Percentiles rank a stretch among this genome's conserved stretches.
Conservation (phyloP, 2,329 filamentous ascomycete genomes). For the Fusarium begoniae region DNA sequence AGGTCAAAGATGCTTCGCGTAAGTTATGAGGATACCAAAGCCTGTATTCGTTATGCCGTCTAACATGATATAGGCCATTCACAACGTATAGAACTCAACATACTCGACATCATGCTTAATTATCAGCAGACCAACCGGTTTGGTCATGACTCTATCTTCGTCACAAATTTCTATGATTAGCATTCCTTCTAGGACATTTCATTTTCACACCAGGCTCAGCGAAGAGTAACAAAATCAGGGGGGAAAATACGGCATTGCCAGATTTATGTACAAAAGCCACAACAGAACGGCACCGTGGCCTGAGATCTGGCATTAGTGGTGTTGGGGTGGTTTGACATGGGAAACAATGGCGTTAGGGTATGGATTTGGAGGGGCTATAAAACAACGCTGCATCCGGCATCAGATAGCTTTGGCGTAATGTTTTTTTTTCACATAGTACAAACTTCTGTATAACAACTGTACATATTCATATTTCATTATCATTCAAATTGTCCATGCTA, state of each 20-base stretch:
- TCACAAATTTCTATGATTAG: neutral
- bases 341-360: slow-evolving; percentile 31
- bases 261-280: neutral
- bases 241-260: neutral
- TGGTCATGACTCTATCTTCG: slow-evolving; percentile 2
- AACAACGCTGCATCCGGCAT: slow-evolving; percentile 28
- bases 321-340: slow-evolving; percentile 31
- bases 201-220: neutral
- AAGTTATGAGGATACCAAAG: neutral
- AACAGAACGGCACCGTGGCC: slow-evolving; percentile 3
- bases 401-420: slow-evolving; percentile 2
- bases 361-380: neutral
- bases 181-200: neutral
- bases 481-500: neutral
- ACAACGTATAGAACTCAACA: slow-evolving; percentile 20
- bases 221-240: neutral
- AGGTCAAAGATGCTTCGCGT: slow-evolving; percentile 41
- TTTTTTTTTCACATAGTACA: neutral
- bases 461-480: neutral
- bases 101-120: neutral
- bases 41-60: neutral
- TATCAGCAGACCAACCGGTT: slow-evolving; percentile 10
- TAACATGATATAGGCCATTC: slow-evolving; percentile 34
- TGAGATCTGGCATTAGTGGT: slow-evolving; percentile 31
- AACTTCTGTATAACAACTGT: neutral